Evolutionary conservation across 345 rosid species (phyloP).

Genomic region (Microthlaspi erraticum): DNA sequence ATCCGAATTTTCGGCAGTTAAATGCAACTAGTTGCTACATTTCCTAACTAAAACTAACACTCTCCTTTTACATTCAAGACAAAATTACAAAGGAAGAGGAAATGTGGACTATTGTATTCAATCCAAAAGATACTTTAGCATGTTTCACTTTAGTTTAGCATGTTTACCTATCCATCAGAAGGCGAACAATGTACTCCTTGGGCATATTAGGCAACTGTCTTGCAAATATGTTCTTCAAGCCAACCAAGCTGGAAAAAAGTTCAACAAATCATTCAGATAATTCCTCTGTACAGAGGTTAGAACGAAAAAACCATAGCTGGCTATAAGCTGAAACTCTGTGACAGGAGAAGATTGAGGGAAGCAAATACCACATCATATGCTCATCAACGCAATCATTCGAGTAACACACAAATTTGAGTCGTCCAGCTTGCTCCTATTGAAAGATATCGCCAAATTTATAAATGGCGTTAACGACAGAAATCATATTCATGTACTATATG

Average conservation of each 20-base stretch:
- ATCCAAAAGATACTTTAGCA: conserved; percentile 14
- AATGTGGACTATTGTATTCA: conserved; percentile 3
- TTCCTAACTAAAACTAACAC: conserved; percentile 7
- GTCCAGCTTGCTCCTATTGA: conserved; percentile 88
- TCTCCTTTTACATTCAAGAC: neutral
- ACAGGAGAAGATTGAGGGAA: conserved; percentile 38
- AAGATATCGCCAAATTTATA: neutral
- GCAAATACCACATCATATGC: conserved; percentile 95
- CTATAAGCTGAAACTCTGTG: neutral
- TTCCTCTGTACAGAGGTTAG: neutral
- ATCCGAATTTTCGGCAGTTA: neutral
- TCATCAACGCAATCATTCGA: conserved; percentile 84
- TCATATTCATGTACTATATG: neutral
- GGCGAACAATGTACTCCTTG: conserved; percentile 98
- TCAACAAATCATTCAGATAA: conserved; percentile 21
- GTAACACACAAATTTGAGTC: conserved; percentile 78
- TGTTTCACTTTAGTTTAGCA: conserved; percentile 4
- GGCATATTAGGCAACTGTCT: conserved; percentile 99
- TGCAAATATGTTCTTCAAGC: conserved; percentile 96
- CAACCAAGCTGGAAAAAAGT: conserved; percentile 74
- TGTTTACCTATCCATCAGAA: conserved; percentile 94
- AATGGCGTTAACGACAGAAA: neutral
- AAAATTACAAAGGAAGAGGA: neutral
- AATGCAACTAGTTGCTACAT: neutral
- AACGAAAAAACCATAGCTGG: conserved; percentile 1